Base-by-base conservation (phyloP, 352 stramenopile species). In the Pythium graminicola region DNA sequence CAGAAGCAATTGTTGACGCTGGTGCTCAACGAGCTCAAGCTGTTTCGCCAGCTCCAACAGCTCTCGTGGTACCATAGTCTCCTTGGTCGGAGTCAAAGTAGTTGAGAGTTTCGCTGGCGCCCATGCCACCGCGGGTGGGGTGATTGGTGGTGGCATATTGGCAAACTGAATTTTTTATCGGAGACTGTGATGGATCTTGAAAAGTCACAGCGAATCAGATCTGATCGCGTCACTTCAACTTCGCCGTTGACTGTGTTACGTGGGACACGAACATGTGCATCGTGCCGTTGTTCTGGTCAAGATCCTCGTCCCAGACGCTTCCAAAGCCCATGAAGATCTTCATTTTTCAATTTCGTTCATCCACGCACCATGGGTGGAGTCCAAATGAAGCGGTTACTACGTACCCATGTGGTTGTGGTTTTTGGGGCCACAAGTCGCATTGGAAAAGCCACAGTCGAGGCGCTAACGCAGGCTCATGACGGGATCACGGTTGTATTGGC, bases 361-460 rank as follows among this genome's bases (percentile, higher is more conserved):
- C 17, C 24, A 2, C 24, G 36, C 7, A 17, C 31, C 28, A 58
- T 60, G 53, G 53, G 53, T 20, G 51, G 49, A n/a, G 44, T 86
- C 24, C 60, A 74, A 42, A 56, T 89, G 28, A 74, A 72, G 23
- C 85, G 81, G 54, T 35, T 90, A 51, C 64, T 86, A 54, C 64
- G 64, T 4, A 64, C 72, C 13, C 68, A 67, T 11, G 70, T 88
- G 40, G 72, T 91, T 39, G 80, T 91, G 32, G 76, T 91, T 47
- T 89, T 91, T 43, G 80, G 80, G 5, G 77, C 72, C 49, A 86
- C 72, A 17, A 89, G 68, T 42, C 80, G 77, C 32, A 73, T 89
- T 23, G 80, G 80, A 13, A 70, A 72, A 14, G 65, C 77, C 4
- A 57, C 70, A 23, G 64, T 91, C 50, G 70, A 86, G 59, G 57